A percentile compares a stretch with the other conserved stretches of the same genome.
Evolutionary conservation across 2,329 filamentous ascomycete species (phyloP).

Genomic region (Epicoccum sorghinum): DNA sequence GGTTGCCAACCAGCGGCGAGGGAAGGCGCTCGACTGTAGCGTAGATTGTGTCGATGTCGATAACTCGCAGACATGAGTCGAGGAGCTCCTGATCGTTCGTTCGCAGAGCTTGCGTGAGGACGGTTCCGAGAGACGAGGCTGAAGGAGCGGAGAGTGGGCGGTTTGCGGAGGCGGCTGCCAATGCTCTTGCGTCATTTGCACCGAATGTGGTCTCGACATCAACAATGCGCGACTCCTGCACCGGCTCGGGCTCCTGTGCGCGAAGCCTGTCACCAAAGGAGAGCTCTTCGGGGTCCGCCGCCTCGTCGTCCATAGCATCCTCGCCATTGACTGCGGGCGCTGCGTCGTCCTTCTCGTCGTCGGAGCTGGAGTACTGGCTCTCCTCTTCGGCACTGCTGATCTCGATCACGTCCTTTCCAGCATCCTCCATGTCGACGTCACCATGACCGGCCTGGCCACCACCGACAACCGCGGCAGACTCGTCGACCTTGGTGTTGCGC

Average conservation of each 20-base stretch:
- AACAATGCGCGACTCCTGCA: conserved; percentile 59
- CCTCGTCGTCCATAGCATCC: conserved; percentile 41
- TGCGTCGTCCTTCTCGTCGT: conserved; percentile 40
- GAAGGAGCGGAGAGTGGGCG: conserved; percentile 66
- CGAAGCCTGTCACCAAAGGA: conserved; percentile 88
- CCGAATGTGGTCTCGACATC: conserved; percentile 70
- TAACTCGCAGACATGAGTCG: conserved; percentile 87
- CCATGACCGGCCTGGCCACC: conserved; percentile 54
- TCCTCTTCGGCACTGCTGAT: conserved; percentile 57
- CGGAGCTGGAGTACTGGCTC: conserved; percentile 42
- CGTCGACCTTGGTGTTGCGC: conserved; percentile 61
- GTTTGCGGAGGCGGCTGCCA: conserved; percentile 50
- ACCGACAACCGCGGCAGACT: conserved; percentile 62
- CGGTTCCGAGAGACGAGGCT: conserved; percentile 83
- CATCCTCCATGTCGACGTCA: conserved; percentile 48
- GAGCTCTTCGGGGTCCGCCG: conserved; percentile 60
- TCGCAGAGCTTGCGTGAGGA: conserved; percentile 90
- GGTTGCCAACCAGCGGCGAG: conserved; percentile 76
- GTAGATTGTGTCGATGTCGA: conserved; percentile 76
- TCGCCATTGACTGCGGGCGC: conserved; percentile 30
- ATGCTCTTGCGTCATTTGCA: conserved; percentile 52
- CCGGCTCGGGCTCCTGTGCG: conserved; percentile 57
- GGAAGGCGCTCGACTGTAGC: conserved; percentile 91
- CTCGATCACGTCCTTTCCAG: conserved; percentile 49
- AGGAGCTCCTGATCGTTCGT: conserved; percentile 90